Percentiles rank a stretch among this genome's conserved stretches.
Conservation (phyloP, 148 eudicot genomes). For the Arbutus unedo region DNA sequence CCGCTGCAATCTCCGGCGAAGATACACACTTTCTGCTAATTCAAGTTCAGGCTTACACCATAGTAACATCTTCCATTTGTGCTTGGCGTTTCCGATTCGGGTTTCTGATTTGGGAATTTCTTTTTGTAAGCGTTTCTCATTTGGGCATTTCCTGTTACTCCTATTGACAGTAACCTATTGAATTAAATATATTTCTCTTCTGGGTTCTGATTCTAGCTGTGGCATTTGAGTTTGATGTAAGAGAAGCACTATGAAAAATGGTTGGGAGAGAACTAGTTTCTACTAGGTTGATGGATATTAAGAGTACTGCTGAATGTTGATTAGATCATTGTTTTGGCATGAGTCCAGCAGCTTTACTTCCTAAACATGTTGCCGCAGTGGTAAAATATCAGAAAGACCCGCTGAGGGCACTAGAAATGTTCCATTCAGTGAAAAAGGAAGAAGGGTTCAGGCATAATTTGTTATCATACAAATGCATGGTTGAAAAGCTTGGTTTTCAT, state of each 20-base stretch:
- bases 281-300: conserved; percentile 16
- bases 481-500: conserved; percentile 75
- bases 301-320: background rate
- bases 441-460: conserved; percentile 73
- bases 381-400: conserved; percentile 81
- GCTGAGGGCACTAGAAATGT: conserved; percentile 75
- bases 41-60: background rate
- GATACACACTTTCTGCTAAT: background rate
- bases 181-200: background rate
- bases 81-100: background rate
- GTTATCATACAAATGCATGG: conserved; percentile 59
- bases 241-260: background rate
- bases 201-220: conserved; percentile 11
- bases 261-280: background rate
- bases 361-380: conserved; percentile 89
- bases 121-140: background rate
- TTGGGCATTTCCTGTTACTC: background rate
- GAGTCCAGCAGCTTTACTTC: conserved; percentile 57
- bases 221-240: background rate
- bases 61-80: background rate
- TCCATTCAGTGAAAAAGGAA: conserved; percentile 67
- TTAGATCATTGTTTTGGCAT: conserved; percentile 34
- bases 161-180: background rate
- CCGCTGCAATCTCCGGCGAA: conserved; percentile 6
- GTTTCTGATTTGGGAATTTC: background rate